phyloP scores from a whole-genome alignment of 371 early-diverging fungal genomes.

The Mortierella sp. region DNA sequence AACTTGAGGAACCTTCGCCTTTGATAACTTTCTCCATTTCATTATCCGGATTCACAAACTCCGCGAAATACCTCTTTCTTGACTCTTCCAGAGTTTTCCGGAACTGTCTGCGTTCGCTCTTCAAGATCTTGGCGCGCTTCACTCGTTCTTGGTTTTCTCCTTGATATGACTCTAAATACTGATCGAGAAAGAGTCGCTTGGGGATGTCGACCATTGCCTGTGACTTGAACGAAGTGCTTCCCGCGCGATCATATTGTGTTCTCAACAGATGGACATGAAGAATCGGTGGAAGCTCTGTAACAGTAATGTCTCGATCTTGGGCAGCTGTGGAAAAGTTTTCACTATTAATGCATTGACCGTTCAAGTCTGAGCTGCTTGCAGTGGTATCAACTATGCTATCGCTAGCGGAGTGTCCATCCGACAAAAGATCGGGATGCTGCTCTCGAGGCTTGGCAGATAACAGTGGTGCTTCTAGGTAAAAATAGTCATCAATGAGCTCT shows the following conservation, averaged over 20 bases:
- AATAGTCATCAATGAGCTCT: constrained; percentile 54
- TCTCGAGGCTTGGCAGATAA: constrained; percentile 7
- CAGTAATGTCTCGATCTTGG: constrained; percentile 28
- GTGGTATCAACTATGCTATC: not conserved
- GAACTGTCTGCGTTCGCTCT: constrained; percentile 18
- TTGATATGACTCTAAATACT: constrained; percentile 41
- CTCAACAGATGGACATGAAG: constrained; percentile 59
- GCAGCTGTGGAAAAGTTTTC: too few relatives aligned
- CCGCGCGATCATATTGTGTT: constrained; percentile 53
- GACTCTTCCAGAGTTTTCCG: constrained; percentile 14
- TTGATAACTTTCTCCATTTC: constrained; percentile 6
- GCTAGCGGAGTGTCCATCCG: not conserved
- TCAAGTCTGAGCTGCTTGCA: too few relatives aligned
- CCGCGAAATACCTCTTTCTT: constrained; percentile 12
- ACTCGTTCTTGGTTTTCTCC: constrained; percentile 14
- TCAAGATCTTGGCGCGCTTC: constrained; percentile 29
- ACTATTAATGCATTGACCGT: too few relatives aligned
- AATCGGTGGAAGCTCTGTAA: constrained; percentile 53
- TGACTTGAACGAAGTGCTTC: constrained; percentile 53
- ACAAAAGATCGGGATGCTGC: too few relatives aligned
- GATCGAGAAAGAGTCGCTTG: constrained; percentile 40
- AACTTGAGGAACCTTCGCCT: too few relatives aligned
- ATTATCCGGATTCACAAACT: not conserved
- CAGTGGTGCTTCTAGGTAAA: constrained; percentile 23
- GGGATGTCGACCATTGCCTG: constrained; percentile 42